Evolutionary conservation across 148 eudicot genomes (phyloP), one percentile per base, ranked within the genome.

Genomic region (Diospyros lotus): DNA sequence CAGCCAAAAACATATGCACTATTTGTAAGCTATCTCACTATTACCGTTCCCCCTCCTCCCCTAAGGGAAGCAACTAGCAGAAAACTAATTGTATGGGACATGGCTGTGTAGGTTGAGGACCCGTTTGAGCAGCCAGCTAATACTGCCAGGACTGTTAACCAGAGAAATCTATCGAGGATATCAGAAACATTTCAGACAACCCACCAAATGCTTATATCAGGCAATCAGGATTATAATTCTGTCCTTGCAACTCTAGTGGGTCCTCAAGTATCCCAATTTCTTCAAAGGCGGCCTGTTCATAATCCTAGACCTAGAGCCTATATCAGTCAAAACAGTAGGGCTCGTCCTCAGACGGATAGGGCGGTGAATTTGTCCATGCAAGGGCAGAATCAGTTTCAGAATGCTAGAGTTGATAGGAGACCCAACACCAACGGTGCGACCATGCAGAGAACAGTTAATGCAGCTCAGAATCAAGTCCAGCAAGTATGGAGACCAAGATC

Each of bases 1-100:
- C 87, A 85, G 65, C 97, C 97, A n/a, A 85, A 83, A 84, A 92
- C 93, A 58, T 88, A 84, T 83, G 84, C 94, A n/a, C 66, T 94
- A 68, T 86, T 84, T 83, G 98, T 94, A 90, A 58, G 80, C 81
- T 78, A 83, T 73, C 80, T 80, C 28, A 28, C 28, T 28, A 28
- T 76, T 68, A 78, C 62, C 61, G 65, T 74, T 73, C 76, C 44
- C 70, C 64, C 69, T 73, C 76, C 15, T 64, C 40, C 9, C 52
- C 9, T 17, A 8, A 48, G 52, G 4, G 52, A 48, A 4, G 59
- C 59, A 55, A 14, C 65, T 28, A 38, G 2, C 18, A 1, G 6
- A 45, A 15, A 74, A 63, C 56, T 58, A 68, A 58, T 41, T 9
- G 18, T 51, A 14, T 56, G 9, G 9, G 43, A 38, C n/a, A 52